These are phyloP conservation scores for Brettanomyces sp. DNA, from an alignment of 805 yeast species.

Conservation along the genomic window DNA sequence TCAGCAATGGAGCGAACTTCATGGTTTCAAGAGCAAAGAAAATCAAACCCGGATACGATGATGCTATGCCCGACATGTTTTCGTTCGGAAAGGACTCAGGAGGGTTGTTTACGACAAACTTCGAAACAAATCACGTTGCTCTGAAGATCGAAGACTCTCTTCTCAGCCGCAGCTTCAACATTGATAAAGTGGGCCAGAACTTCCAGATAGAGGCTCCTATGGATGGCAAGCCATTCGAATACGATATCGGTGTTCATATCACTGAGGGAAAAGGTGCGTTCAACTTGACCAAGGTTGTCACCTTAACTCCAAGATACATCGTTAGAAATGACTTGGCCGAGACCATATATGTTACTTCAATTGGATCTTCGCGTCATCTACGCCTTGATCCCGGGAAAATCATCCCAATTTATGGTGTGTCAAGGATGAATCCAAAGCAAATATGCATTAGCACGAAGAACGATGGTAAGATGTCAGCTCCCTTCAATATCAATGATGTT, in stretches of 20 bases:
- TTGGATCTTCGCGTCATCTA: conserved; percentile 48
- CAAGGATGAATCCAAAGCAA: conserved; percentile 48
- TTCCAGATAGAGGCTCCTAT: conserved; percentile 42
- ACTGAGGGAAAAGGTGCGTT: conserved; percentile 83
- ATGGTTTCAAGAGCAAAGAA: conserved; percentile 33
- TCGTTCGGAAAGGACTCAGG: conserved; percentile 58
- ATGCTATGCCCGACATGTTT: conserved; percentile 60
- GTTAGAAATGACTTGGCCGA: conserved; percentile 52
- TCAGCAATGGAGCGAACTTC: conserved; percentile 48
- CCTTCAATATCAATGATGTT: conserved; percentile 73
- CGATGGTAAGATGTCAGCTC: conserved; percentile 71
- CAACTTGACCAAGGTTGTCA: conserved; percentile 64
- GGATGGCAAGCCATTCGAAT: conserved; percentile 45
- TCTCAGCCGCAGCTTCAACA: conserved; percentile 66
- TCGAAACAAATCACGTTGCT: conserved; percentile 54
- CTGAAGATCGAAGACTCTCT: conserved; percentile 59
- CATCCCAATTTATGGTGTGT: conserved; percentile 56
- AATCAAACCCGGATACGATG: conserved; percentile 1
- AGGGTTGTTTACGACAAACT: conserved; percentile 18
- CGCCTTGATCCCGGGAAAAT: conserved; percentile 38
- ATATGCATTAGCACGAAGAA: conserved; percentile 43
- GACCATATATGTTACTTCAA: conserved; percentile 53
- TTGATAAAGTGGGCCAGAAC: conserved; percentile 85
- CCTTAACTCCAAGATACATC: conserved; percentile 75
- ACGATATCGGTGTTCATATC: conserved; percentile 65